Base-by-base conservation (phyloP, 1,284 basidiomycete species). In the Caloboletus firmus region DNA sequence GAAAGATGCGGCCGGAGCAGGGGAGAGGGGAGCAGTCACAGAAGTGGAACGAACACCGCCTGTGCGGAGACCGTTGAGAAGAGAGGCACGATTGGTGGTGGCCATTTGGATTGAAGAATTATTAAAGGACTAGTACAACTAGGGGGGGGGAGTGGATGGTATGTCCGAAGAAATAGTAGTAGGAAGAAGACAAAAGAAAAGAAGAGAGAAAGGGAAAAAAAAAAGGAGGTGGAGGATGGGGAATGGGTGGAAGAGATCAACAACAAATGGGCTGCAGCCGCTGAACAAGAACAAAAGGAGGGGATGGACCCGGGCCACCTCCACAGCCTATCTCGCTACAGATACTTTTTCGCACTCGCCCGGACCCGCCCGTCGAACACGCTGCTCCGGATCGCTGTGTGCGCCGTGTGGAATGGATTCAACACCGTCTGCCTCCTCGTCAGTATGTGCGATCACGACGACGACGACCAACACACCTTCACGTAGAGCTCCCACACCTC, bases 401-500 rank as follows among this genome's bases (percentile, higher is more conserved):
- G 93, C 42, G 90, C 87, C 17, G 89, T 93, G 67, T 96, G 91
- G 74, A 98, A 98, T 11, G 95, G 95, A 66, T 95, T 97, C 72
- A 96, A 62, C 76, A 85, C 80, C 59, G 89, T 86, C 95, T 97
- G 73, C 5, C 4, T 6, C 17, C 15, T 2, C 28, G 11, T 55
- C 52, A 56, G 68, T 53, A 57, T 0, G 13, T 2, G 1, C 32
- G 4, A 2, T 0, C 11, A 1, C 8, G 15, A 11, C 31, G 18
- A 26, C 13, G 39, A 17, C 51, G 40, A 39, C 22, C 24, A 0
- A 6, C 82, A 61, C 63, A 94, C 94, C 85, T 97, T 97, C 41
- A 95, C 83, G 74, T 95, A 97, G 62, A 89, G 68, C 78, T 98
- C 95, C 95, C 95, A 98, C 28, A 95, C 86, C 24, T 97, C 95